phyloP scores from a whole-genome alignment of 192 early-diverging fungal genomes.

The Phlyctochytrium arcticum region DNA sequence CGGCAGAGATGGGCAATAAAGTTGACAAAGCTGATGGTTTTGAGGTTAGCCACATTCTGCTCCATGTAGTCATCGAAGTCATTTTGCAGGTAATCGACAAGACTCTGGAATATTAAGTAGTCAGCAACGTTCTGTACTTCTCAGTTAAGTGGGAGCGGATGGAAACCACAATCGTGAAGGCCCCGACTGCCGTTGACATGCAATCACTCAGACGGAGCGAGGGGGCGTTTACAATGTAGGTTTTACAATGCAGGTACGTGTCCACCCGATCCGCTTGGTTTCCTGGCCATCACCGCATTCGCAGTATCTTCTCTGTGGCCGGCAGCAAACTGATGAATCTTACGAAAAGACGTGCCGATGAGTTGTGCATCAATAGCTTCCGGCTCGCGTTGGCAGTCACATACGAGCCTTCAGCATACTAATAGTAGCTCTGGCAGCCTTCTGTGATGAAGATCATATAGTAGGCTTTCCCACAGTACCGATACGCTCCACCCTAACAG shows the following conservation, averaged over 20 bases:
- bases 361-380: background rate
- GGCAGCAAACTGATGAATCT: background rate
- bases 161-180: background rate
- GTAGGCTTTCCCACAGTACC: background rate
- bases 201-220: background rate
- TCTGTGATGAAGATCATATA: background rate
- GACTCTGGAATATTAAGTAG: background rate
- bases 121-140: background rate
- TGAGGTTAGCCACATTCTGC: background rate
- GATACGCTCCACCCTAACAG: background rate
- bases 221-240: background rate
- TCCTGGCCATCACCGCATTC: background rate
- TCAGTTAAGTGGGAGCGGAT: background rate
- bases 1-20: background rate
- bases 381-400: background rate
- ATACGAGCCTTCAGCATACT: background rate
- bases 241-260: too few relatives aligned
- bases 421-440: background rate
- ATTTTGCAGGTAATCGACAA: background rate
- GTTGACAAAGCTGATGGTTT: background rate
- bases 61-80: background rate
- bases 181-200: background rate
- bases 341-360: background rate
- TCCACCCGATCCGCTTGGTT: background rate
- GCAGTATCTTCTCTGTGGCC: background rate